phyloP scores from a whole-genome alignment of 768 basidiomycete genomes.

The Tylopilus intermedius region DNA sequence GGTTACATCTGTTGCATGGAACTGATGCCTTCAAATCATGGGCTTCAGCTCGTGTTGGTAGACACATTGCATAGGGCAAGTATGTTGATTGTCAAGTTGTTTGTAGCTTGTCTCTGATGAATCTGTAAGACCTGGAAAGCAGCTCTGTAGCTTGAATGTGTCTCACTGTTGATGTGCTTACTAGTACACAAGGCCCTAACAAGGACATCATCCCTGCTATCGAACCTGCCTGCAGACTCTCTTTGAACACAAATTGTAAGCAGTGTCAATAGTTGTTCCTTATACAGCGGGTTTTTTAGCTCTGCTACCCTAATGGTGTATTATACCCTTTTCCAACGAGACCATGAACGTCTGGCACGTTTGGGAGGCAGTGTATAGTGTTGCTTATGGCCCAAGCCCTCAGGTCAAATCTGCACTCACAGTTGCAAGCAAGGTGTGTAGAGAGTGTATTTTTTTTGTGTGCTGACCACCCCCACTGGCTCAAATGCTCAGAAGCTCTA shows the following conservation, averaged over 20 bases:
- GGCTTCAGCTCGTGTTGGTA: slow-evolving; percentile 76
- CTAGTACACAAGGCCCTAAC: slow-evolving; percentile 51
- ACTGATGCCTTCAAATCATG: slow-evolving; percentile 63
- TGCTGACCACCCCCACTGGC: slow-evolving; percentile 14
- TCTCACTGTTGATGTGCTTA: slow-evolving; percentile 69
- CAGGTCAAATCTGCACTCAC: slow-evolving; percentile 7
- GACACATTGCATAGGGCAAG: slow-evolving; percentile 79
- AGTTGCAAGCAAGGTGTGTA: slow-evolving; percentile 22
- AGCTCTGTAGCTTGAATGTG: slow-evolving; percentile 51
- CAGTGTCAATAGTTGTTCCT: slow-evolving; percentile 30
- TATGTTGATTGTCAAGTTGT: background rate
- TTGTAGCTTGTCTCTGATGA: slow-evolving; percentile 3
- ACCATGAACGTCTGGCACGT: slow-evolving; percentile 42
- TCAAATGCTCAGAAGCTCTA: slow-evolving; percentile 22
- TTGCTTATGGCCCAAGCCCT: slow-evolving; percentile 10
- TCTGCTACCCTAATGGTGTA: slow-evolving; percentile 49
- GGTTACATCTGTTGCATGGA: slow-evolving; percentile 77
- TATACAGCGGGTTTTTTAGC: slow-evolving; percentile 4
- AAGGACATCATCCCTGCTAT: slow-evolving; percentile 75
- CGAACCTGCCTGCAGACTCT: slow-evolving; percentile 60
- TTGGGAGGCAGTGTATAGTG: slow-evolving; percentile 28
- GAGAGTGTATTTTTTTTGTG: background rate
- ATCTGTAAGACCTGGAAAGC: slow-evolving; percentile 65
- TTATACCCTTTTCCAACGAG: slow-evolving; percentile 44
- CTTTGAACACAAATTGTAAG: slow-evolving; percentile 73